Evolutionary conservation across 495 filamentous ascomycete genomes (phyloP).

Genomic region (Penicillium taxi): DNA sequence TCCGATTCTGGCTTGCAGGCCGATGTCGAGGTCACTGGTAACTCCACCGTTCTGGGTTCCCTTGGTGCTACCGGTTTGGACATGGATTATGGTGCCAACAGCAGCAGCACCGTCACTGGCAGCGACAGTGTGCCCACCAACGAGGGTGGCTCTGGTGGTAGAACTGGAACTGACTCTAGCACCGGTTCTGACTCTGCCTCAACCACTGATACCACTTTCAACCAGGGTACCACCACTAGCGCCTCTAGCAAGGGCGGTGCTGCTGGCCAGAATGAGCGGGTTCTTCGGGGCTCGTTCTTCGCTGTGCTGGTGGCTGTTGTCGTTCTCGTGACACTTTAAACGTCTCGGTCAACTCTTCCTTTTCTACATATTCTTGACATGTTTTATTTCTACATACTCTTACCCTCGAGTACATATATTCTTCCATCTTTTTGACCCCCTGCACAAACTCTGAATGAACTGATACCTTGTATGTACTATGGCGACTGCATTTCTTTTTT

Average conservation of each 20-base stretch:
- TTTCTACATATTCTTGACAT: slow-evolving; percentile 1
- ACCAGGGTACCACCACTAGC: slow-evolving; percentile 17
- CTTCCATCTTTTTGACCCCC: slow-evolving; percentile 1
- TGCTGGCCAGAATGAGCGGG: slow-evolving; percentile 33
- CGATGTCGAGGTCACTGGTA: slow-evolving; percentile 66
- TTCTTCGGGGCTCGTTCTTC: slow-evolving; percentile 47
- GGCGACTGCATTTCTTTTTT: slow-evolving; percentile 5
- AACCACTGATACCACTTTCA: slow-evolving; percentile 15
- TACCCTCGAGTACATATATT: slow-evolving; percentile 11
- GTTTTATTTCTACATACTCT: slow-evolving; percentile 9
- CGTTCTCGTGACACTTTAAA: slow-evolving; percentile 48
- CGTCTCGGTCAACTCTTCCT: background rate
- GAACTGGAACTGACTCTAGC: slow-evolving; percentile 11
- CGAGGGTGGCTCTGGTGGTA: slow-evolving; percentile 25
- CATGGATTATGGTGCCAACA: slow-evolving; percentile 43
- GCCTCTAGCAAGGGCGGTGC: slow-evolving; percentile 23
- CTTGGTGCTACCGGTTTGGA: slow-evolving; percentile 70
- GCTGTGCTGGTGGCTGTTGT: slow-evolving; percentile 49
- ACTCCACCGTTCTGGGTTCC: slow-evolving; percentile 69
- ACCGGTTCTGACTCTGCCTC: slow-evolving; percentile 11
- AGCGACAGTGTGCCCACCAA: slow-evolving; percentile 32
- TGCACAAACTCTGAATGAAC: too few species aligned
- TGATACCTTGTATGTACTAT: slow-evolving; percentile 11
- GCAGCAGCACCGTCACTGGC: slow-evolving; percentile 13
- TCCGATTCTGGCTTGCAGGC: slow-evolving; percentile 56